Conservation (phyloP, 805 yeast genomes). For the Starmera quercuum region DNA sequence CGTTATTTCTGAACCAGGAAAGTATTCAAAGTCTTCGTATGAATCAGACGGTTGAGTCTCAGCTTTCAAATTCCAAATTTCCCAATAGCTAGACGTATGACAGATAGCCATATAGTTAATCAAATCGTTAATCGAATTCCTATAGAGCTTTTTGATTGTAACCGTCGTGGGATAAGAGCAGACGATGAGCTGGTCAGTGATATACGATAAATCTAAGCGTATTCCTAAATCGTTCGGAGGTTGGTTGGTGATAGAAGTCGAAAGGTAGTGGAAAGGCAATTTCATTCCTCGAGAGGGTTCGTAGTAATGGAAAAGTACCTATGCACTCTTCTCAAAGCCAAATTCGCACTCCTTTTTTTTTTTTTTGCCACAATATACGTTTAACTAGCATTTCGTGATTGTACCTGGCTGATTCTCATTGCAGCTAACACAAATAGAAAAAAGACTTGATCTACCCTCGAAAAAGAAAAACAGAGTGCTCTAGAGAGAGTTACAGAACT, state of each 20-base stretch:
- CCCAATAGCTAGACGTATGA: slow-evolving; percentile 54
- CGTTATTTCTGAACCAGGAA: slow-evolving; percentile 8
- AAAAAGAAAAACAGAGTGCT: too few relatives aligned
- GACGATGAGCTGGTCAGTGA: slow-evolving; percentile 59
- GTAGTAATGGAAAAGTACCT: too few relatives aligned
- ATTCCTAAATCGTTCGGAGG: slow-evolving; percentile 22
- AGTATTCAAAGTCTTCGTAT: slow-evolving; percentile 26
- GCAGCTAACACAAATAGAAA: too few relatives aligned
- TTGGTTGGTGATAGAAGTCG: slow-evolving; percentile 8
- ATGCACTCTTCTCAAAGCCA: too few relatives aligned
- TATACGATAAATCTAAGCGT: slow-evolving; percentile 56
- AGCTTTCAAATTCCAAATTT: slow-evolving; percentile 61
- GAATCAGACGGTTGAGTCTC: slow-evolving; percentile 31
- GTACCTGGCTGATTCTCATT: too few relatives aligned
- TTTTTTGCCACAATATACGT: too few relatives aligned
- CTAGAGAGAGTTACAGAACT: too few relatives aligned
- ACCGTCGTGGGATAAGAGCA: slow-evolving; percentile 65
- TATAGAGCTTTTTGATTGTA: slow-evolving; percentile 34
- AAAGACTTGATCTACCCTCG: too few relatives aligned
- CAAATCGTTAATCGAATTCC: slow-evolving; percentile 46
- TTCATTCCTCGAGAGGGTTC: too few relatives aligned
- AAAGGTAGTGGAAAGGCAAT: too few relatives aligned
- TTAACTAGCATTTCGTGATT: too few relatives aligned
- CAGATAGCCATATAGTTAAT: slow-evolving; percentile 35
- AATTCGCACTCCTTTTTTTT: too few relatives aligned